phyloP scores from a whole-genome alignment of 371 early-diverging fungal species.

The Lichtheimia corymbifera region DNA sequence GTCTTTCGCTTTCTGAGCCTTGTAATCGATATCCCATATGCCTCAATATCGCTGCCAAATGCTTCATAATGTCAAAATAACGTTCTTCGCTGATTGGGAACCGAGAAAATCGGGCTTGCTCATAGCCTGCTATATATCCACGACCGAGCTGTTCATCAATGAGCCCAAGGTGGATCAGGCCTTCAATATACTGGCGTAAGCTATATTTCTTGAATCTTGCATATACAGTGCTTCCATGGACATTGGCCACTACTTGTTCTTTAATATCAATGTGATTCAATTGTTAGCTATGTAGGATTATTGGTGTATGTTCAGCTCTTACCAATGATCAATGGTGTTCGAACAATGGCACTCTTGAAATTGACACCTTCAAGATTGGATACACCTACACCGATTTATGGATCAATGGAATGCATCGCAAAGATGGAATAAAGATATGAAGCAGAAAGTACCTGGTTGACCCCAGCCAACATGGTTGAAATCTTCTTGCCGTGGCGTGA shows the following conservation, averaged over 20 bases:
- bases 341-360: constrained; percentile 65
- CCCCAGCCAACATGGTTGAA: constrained; percentile 64
- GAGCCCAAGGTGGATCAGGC: constrained; percentile 48
- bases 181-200: constrained; percentile 57
- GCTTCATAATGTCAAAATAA: constrained; percentile 48
- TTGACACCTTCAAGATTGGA: constrained; percentile 55
- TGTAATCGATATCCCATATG: constrained; percentile 37
- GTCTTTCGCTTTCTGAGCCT: neutral
- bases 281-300: neutral
- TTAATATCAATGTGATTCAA: constrained; percentile 12
- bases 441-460: constrained; percentile 41
- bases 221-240: constrained; percentile 37
- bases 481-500: constrained; percentile 60
- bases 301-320: constrained; percentile 3
- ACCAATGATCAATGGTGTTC: constrained; percentile 67
- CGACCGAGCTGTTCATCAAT: constrained; percentile 49
- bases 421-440: no score
- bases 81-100: constrained; percentile 32
- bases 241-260: constrained; percentile 40
- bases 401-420: no score
- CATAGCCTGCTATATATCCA: constrained; percentile 58
- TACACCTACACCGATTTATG: neutral
- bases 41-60: constrained; percentile 43
- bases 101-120: constrained; percentile 54
- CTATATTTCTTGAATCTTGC: constrained; percentile 53